Percentiles rank a stretch among this genome's conserved stretches.
Evolutionary conservation across 257 asterid species (phyloP).

Genomic region (Misopates orontium): DNA sequence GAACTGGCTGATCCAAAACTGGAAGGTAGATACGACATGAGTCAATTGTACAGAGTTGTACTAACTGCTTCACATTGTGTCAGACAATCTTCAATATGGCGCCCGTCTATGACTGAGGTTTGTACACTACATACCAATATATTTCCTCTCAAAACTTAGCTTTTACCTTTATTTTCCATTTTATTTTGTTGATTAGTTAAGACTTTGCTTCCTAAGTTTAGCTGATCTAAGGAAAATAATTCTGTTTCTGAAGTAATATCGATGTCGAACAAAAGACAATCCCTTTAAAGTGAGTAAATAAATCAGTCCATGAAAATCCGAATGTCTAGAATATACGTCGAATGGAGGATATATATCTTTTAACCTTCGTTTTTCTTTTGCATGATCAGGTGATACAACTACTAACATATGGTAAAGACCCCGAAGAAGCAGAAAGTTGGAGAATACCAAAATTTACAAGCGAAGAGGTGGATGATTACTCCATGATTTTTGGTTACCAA

Average conservation of each 20-base stretch:
- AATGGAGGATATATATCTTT: too few species aligned
- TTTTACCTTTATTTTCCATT: background rate
- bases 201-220: background rate
- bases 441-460: constrained; percentile 80
- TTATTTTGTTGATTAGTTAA: too few species aligned
- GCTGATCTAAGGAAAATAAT: background rate
- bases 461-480: constrained; percentile 83
- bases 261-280: too few species aligned
- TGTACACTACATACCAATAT: background rate
- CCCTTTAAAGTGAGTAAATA: too few species aligned
- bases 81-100: constrained; percentile 61
- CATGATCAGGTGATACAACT: constrained; percentile 54
- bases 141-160: background rate
- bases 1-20: constrained; percentile 73
- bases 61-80: constrained; percentile 78
- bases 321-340: too few species aligned
- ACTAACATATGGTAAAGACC: constrained; percentile 45
- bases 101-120: constrained; percentile 81
- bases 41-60: constrained; percentile 54
- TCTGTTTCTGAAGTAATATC: background rate
- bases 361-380: too few species aligned
- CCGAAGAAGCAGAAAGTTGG: constrained; percentile 49
- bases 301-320: too few species aligned
- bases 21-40: constrained; percentile 60
- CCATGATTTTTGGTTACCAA: constrained; percentile 70